A percentile compares a stretch with the other conserved stretches of the same genome.
Conservation (phyloP, 2,329 filamentous ascomycete species). For the Meredithiella fracta region DNA sequence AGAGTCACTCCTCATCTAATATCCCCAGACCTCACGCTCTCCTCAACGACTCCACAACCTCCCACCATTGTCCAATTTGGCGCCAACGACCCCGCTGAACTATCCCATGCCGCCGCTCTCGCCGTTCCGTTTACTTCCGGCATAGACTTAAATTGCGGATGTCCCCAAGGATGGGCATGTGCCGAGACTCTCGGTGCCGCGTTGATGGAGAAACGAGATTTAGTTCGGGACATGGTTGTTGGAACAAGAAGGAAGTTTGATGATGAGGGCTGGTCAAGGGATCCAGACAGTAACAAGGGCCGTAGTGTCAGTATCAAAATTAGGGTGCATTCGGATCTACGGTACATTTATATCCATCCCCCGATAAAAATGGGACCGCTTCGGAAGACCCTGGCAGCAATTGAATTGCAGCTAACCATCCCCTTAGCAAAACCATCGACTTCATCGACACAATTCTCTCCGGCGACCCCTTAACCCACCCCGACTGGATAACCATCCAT, state of each 20-base stretch:
- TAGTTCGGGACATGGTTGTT: constrained; percentile 49
- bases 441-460: constrained; percentile 47
- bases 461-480: constrained; percentile 28
- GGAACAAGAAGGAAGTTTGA: constrained; percentile 37
- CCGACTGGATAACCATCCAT: constrained; percentile 57
- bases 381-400: not conserved
- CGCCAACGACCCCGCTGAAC: constrained; percentile 42
- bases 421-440: constrained; percentile 35
- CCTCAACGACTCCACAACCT: constrained; percentile 33
- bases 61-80: constrained; percentile 54
- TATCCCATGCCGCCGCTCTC: constrained; percentile 44
- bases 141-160: constrained; percentile 57
- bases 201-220: constrained; percentile 47
- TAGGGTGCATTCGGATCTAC: constrained; percentile 46
- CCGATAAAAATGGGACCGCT: not conserved
- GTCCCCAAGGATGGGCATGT: constrained; percentile 57
- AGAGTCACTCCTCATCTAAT: not conserved
- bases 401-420: not conserved
- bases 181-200: constrained; percentile 50
- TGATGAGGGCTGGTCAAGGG: constrained; percentile 34
- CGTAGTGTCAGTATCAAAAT: constrained; percentile 56
- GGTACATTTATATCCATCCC: constrained; percentile 21
- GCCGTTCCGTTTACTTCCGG: constrained; percentile 46
- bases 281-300: constrained; percentile 29
- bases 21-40: constrained; percentile 42